phyloP scores from a whole-genome alignment of 2,329 filamentous ascomycete genomes.

The Juglanconis juglandina region DNA sequence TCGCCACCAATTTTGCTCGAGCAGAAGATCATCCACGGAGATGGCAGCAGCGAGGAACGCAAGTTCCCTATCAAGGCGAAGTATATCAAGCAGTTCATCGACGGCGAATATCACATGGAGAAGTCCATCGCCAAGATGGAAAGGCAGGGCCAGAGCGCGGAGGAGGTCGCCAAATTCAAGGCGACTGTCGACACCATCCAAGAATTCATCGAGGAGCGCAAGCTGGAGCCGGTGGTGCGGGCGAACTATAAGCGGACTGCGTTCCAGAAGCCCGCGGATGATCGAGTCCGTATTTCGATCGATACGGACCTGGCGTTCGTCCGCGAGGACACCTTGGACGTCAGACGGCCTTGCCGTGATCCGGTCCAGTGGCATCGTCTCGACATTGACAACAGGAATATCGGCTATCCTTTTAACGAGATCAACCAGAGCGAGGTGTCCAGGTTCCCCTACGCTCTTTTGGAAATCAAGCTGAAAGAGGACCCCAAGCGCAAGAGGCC shows the following conservation, averaged over 20 bases:
- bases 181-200: constrained; percentile 74
- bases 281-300: constrained; percentile 85
- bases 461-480: constrained; percentile 87
- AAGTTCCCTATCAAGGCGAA: constrained; percentile 89
- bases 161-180: constrained; percentile 67
- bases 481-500: constrained; percentile 64
- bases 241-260: constrained; percentile 93
- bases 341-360: constrained; percentile 81
- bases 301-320: constrained; percentile 92
- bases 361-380: constrained; percentile 84
- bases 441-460: constrained; percentile 82
- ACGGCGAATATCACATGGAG: constrained; percentile 86
- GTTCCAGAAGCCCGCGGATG: constrained; percentile 92
- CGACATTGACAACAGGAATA: constrained; percentile 79
- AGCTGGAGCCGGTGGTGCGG: constrained; percentile 78
- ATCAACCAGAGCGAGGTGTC: constrained; percentile 89
- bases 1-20: constrained; percentile 81
- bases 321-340: constrained; percentile 71
- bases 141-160: constrained; percentile 64
- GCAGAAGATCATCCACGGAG: constrained; percentile 79
- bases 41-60: constrained; percentile 73
- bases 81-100: constrained; percentile 82
- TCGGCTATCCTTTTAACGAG: constrained; percentile 82
- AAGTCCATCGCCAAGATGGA: constrained; percentile 87
- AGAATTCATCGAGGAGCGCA: constrained; percentile 70